phyloP scores from a whole-genome alignment of 2,329 filamentous ascomycete species.

The Ophiosphaerella narmari region DNA sequence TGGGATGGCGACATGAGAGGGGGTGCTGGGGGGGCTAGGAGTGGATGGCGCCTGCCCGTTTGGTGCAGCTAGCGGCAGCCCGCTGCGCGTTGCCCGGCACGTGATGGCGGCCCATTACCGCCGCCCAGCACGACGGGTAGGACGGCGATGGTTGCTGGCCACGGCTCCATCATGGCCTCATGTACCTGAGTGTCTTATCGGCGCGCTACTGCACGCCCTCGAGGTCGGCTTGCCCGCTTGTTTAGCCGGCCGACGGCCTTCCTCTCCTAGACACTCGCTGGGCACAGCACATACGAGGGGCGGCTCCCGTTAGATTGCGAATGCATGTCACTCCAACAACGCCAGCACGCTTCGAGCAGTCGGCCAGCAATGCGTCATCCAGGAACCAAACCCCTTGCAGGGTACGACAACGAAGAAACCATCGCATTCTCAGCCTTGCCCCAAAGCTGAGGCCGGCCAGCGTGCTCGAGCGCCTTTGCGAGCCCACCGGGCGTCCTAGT shows the following conservation, averaged over 20 bases:
- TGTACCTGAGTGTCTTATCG: conserved; percentile 4
- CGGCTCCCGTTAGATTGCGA: conserved; percentile 10
- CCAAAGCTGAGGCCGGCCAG: conserved; percentile 41
- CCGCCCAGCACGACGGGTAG: too few species aligned
- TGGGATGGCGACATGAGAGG: too few species aligned
- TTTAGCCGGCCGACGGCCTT: conserved; percentile 21
- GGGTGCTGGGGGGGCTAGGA: too few species aligned
- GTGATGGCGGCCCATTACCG: too few species aligned
- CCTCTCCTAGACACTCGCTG: conserved; percentile 13
- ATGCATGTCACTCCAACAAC: conserved; percentile 19
- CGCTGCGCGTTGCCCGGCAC: too few species aligned
- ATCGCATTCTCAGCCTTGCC: conserved; percentile 42
- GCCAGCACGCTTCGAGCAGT: conserved; percentile 16
- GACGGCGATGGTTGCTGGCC: too few species aligned
- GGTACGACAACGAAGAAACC: conserved; percentile 29
- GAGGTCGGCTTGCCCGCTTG: background rate
- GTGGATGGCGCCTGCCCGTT: too few species aligned
- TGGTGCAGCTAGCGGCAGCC: too few species aligned
- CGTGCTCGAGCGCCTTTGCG: conserved; percentile 36
- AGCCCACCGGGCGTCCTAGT: conserved; percentile 36
- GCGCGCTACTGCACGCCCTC: conserved; percentile 14
- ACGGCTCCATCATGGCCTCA: too few species aligned
- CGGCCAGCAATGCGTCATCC: conserved; percentile 34
- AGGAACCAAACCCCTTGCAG: conserved; percentile 44
- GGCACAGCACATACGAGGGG: background rate